Evolutionary conservation across 2,329 filamentous ascomycete species (phyloP).

Genomic region (Elsinoe necatrix): DNA sequence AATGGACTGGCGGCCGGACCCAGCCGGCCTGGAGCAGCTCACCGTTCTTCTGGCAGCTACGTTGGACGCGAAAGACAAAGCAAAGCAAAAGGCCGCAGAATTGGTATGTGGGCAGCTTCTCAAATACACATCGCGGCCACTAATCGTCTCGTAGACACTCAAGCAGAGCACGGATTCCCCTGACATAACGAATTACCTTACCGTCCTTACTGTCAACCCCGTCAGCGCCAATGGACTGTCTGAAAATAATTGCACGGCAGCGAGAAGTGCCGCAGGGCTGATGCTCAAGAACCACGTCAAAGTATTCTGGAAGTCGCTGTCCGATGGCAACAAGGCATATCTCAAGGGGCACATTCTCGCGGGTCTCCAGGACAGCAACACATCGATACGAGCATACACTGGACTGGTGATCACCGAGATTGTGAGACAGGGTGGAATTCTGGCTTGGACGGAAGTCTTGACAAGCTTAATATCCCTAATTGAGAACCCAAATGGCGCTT

Average conservation of each 20-base stretch:
- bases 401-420: constrained; percentile 93
- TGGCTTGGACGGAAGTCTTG: constrained; percentile 86
- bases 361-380: constrained; percentile 70
- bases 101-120: constrained; percentile 47
- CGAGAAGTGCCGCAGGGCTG: constrained; percentile 79
- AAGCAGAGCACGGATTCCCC: constrained; percentile 77
- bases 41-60: constrained; percentile 86
- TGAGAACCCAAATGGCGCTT: constrained; percentile 60
- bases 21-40: constrained; percentile 81
- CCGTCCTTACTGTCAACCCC: constrained; percentile 73
- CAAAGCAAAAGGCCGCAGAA: constrained; percentile 81
- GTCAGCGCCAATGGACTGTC: constrained; percentile 53
- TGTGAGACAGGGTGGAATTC: constrained; percentile 71
- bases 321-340: constrained; percentile 62
- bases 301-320: constrained; percentile 64
- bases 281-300: constrained; percentile 94
- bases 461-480: constrained; percentile 73
- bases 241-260: constrained; percentile 58
- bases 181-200: constrained; percentile 95
- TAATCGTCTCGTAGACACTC: constrained; percentile 61
- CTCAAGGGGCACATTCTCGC: constrained; percentile 71
- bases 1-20: constrained; percentile 91
- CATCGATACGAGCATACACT: constrained; percentile 77
- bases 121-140: not conserved
- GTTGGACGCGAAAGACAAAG: constrained; percentile 71